Evolutionary conservation across 1,284 basidiomycete genomes (phyloP).

Genomic region (Ganoderma leucocontextum): DNA sequence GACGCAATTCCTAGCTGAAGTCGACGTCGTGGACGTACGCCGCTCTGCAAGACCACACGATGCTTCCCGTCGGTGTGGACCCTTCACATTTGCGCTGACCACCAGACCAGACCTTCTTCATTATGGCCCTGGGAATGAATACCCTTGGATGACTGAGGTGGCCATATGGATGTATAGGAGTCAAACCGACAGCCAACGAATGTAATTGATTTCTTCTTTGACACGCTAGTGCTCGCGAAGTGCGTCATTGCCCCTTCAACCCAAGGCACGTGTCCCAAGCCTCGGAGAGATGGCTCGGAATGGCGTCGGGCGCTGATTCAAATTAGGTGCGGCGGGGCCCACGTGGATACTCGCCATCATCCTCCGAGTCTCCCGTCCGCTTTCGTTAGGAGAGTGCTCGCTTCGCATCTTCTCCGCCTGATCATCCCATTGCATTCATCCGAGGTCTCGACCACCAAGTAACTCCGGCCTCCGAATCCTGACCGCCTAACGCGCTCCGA

Average conservation of each 20-base stretch:
- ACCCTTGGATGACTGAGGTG: conserved; percentile 1
- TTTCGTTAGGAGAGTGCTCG: not conserved
- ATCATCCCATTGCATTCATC: not conserved
- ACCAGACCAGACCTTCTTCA: conserved; percentile 17
- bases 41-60: conserved; percentile 50
- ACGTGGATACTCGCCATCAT: conserved; percentile 21
- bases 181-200: conserved; percentile 9
- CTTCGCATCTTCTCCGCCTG: conserved; percentile 6
- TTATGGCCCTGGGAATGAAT: not conserved
- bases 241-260: conserved; percentile 5
- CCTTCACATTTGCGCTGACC: conserved; percentile 41
- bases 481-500: not conserved
- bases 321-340: conserved; percentile 12
- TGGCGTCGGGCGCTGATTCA: conserved; percentile 8
- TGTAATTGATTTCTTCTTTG: conserved; percentile 11
- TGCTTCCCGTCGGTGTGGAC: conserved; percentile 64
- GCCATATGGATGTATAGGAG: conserved; percentile 8
- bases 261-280: conserved; percentile 5
- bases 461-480: not conserved
- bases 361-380: conserved; percentile 15
- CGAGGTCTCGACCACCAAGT: not conserved
- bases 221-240: not conserved
- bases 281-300: not conserved
- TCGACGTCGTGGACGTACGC: conserved; percentile 49
- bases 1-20: conserved; percentile 46